These are phyloP conservation scores for Podila clonocystis DNA, from an alignment of 192 early-diverging fungal species.

Conservation along the genomic window DNA sequence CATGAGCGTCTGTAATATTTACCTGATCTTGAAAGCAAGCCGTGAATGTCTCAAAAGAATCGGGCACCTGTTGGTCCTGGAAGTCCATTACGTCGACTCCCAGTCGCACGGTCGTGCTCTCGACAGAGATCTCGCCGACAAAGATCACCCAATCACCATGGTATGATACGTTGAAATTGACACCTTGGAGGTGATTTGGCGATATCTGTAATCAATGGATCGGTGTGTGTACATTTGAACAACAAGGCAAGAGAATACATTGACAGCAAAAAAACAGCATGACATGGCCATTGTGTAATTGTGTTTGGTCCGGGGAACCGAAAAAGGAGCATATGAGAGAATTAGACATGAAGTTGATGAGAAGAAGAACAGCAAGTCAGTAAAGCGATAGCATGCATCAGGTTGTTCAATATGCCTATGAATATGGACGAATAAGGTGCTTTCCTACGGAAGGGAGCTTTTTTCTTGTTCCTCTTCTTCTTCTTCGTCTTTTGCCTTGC, in stretches of 20 bases:
- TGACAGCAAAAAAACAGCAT: no score
- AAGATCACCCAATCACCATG: constrained; percentile 71
- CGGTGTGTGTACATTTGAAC: not conserved
- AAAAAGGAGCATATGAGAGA: no score
- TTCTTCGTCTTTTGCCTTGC: no score
- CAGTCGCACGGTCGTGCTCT: constrained; percentile 22
- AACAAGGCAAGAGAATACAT: not conserved
- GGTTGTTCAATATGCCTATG: no score
- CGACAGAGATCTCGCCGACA: constrained; percentile 36
- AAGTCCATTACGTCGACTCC: constrained; percentile 62
- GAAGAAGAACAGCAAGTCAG: no score
- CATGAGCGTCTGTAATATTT: not conserved
- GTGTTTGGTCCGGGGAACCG: no score
- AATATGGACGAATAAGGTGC: no score
- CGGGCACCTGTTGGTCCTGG: constrained; percentile 20
- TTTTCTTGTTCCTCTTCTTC: no score
- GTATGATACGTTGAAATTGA: constrained; percentile 66
- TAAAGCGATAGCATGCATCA: no score
- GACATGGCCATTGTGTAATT: no score
- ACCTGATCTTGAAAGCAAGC: constrained; percentile 35
- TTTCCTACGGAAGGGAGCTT: no score
- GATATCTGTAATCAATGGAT: constrained; percentile 8
- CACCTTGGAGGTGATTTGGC: constrained; percentile 12
- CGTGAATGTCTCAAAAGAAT: constrained; percentile 36
- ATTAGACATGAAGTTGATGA: no score